phyloP scores from a whole-genome alignment of 1,139 yeast genomes.

The Wickerhamomyces sp. region DNA sequence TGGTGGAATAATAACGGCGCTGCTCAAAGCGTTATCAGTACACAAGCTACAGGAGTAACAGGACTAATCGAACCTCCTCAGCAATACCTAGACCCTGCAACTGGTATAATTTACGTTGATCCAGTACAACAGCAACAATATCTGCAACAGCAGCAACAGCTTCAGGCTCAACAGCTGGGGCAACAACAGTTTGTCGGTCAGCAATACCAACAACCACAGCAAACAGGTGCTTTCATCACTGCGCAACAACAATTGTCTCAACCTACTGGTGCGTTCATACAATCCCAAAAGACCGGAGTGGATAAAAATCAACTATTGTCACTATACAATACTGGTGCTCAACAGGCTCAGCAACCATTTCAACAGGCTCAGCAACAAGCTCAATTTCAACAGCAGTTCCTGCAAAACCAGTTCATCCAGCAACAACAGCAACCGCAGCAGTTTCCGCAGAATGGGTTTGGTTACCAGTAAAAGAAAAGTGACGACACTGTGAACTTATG shows the following conservation, averaged over 20 bases:
- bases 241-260: constrained; percentile 4
- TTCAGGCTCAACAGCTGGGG: constrained; percentile 14
- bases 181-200: neutral
- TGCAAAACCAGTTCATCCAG: too few species aligned
- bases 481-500: neutral
- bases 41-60: too few species aligned
- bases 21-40: neutral
- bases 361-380: constrained; percentile 1
- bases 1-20: constrained; percentile 30
- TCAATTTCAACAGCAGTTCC: constrained; percentile 4
- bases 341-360: constrained; percentile 8
- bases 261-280: constrained; percentile 6
- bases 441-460: neutral
- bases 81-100: constrained; percentile 59
- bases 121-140: constrained; percentile 48
- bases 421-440: neutral
- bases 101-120: constrained; percentile 59
- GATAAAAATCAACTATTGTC: constrained; percentile 21
- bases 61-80: constrained; percentile 30
- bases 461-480: neutral
- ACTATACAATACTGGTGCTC: constrained; percentile 20
- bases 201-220: constrained; percentile 3
- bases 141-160: constrained; percentile 36
- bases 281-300: constrained; percentile 19
- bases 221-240: constrained; percentile 2